phyloP scores from a whole-genome alignment of 257 asterid genomes.

The Scutellaria baicalensis region DNA sequence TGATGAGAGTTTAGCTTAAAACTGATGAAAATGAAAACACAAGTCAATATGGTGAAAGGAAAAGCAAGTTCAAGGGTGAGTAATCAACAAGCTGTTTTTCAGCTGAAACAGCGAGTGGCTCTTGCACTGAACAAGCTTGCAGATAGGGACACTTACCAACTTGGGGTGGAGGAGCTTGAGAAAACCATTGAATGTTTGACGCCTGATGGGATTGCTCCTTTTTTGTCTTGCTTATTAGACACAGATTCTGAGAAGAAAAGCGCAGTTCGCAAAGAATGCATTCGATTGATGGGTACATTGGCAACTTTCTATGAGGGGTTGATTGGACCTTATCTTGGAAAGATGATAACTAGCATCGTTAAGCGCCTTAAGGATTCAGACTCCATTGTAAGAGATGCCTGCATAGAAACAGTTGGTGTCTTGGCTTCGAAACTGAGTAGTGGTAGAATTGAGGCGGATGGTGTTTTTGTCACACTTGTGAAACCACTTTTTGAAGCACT shows the following conservation, averaged over 20 bases:
- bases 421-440: constrained; percentile 68
- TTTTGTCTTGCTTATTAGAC: constrained; percentile 79
- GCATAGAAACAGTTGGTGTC: constrained; percentile 71
- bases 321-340: constrained; percentile 64
- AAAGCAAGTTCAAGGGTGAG: constrained; percentile 52
- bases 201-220: constrained; percentile 61
- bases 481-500: constrained; percentile 91
- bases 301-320: constrained; percentile 54
- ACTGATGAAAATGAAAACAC: constrained; percentile 39
- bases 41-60: constrained; percentile 45
- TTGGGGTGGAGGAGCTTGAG: constrained; percentile 84
- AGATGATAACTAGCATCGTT: constrained; percentile 76
- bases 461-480: constrained; percentile 60
- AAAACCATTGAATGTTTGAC: constrained; percentile 59
- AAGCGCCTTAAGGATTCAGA: constrained; percentile 87
- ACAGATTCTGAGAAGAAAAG: constrained; percentile 75
- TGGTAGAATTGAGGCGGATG: constrained; percentile 50
- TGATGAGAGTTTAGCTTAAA: constrained; percentile 9
- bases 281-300: constrained; percentile 70
- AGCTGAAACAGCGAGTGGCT: constrained; percentile 76
- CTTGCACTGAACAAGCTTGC: constrained; percentile 81
- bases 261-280: constrained; percentile 85
- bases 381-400: constrained; percentile 78
- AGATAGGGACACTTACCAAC: constrained; percentile 82
- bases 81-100: constrained; percentile 62